phyloP scores from a whole-genome alignment of 495 filamentous ascomycete species.

The Tuber borchii region DNA sequence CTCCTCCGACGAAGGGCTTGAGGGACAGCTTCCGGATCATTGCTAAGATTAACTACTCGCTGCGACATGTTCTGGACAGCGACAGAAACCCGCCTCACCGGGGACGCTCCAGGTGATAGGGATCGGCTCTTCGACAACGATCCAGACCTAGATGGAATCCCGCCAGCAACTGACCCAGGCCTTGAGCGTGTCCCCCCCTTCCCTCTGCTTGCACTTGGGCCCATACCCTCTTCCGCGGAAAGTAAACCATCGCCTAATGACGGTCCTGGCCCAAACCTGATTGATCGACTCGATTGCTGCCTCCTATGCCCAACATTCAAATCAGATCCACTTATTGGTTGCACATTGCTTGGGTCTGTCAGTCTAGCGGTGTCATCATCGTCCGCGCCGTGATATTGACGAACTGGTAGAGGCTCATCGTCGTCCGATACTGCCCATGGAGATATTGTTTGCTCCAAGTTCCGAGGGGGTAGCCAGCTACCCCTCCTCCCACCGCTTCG shows the following conservation, averaged over 20 bases:
- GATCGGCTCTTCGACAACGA: conserved; percentile 56
- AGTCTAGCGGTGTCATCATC: conserved; percentile 59
- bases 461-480: conserved; percentile 42
- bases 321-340: conserved; percentile 58
- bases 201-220: conserved; percentile 44
- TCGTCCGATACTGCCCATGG: conserved; percentile 33
- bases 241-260: conserved; percentile 60
- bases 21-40: conserved; percentile 67
- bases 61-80: conserved; percentile 88
- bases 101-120: conserved; percentile 55
- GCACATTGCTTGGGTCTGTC: conserved; percentile 54
- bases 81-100: conserved; percentile 78
- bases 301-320: conserved; percentile 42
- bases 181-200: conserved; percentile 46
- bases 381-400: conserved; percentile 46
- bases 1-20: conserved; percentile 65
- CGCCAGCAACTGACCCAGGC: conserved; percentile 47
- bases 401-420: conserved; percentile 42
- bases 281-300: conserved; percentile 20
- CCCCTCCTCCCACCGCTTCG: conserved; percentile 31
- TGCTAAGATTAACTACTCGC: conserved; percentile 94
- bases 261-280: conserved; percentile 44
- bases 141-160: conserved; percentile 53
- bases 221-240: conserved; percentile 51
- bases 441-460: conserved; percentile 24